Conservation (phyloP, 2,329 filamentous ascomycete species). For the Pseudocercospora musae region DNA sequence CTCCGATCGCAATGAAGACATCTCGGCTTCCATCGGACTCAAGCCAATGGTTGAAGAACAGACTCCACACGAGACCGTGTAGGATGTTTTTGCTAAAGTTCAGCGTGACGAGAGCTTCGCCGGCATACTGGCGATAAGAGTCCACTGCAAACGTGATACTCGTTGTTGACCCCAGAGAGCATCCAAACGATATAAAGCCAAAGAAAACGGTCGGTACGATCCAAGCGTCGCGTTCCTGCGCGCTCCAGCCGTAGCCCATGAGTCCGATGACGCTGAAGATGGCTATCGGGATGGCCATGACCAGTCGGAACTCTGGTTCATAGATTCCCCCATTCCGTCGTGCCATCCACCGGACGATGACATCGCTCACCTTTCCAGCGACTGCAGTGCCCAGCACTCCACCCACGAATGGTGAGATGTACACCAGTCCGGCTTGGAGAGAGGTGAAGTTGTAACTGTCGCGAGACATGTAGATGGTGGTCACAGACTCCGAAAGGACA, state of each 20-base stretch:
- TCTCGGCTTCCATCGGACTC: constrained; percentile 68
- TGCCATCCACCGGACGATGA: constrained; percentile 79
- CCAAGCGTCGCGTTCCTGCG: constrained; percentile 69
- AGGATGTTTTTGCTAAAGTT: constrained; percentile 95
- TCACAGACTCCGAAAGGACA: constrained; percentile 83
- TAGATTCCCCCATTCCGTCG: constrained; percentile 88
- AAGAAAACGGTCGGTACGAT: constrained; percentile 94
- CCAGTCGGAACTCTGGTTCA: constrained; percentile 86
- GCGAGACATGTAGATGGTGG: constrained; percentile 70
- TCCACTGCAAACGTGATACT: constrained; percentile 93
- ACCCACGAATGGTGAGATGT: constrained; percentile 84
- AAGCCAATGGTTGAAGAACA: constrained; percentile 87
- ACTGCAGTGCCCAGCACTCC: constrained; percentile 88
- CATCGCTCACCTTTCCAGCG: constrained; percentile 80
- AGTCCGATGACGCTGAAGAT: constrained; percentile 78
- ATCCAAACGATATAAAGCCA: constrained; percentile 86
- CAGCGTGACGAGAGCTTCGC: constrained; percentile 87
- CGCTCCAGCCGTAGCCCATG: constrained; percentile 97
- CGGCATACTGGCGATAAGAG: constrained; percentile 87
- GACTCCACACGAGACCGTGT: constrained; percentile 81
- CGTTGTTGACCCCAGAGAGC: constrained; percentile 83
- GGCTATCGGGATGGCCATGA: constrained; percentile 80
- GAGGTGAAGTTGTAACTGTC: constrained; percentile 75
- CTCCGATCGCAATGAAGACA: constrained; percentile 78
- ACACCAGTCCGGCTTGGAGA: constrained; percentile 78